A percentile compares a stretch with the other conserved stretches of the same genome.
Evolutionary conservation across 306 rosid species (phyloP).

Genomic region (Canavalia ensiformis): DNA sequence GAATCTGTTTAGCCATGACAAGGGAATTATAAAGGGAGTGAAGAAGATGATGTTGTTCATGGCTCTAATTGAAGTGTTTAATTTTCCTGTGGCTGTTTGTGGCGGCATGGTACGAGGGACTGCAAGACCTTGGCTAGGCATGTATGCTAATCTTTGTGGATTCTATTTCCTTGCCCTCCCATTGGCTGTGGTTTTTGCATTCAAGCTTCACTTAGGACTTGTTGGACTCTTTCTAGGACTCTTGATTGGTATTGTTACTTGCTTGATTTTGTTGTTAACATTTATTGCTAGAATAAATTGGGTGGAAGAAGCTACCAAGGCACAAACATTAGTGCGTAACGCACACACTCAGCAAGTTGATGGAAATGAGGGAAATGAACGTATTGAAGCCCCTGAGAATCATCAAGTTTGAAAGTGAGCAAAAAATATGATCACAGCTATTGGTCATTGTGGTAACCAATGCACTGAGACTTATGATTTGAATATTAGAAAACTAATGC

Average conservation of each 20-base stretch:
- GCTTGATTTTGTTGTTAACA: conserved; percentile 57
- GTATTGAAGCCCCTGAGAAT: conserved; percentile 20
- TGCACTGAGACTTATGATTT: not conserved
- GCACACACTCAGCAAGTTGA: conserved; percentile 2
- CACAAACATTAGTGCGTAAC: conserved; percentile 48
- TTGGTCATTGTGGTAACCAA: not conserved
- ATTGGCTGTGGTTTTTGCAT: conserved; percentile 61
- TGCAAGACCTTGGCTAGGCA: conserved; percentile 67
- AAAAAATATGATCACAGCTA: not conserved
- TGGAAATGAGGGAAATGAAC: conserved; percentile 40
- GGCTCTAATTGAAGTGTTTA: conserved; percentile 70
- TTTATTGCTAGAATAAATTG: conserved; percentile 69
- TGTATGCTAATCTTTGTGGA: conserved; percentile 73
- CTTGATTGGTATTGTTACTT: conserved; percentile 55
- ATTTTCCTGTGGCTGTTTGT: conserved; percentile 66
- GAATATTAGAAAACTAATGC: not conserved
- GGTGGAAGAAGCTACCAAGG: conserved; percentile 68
- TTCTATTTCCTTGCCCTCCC: conserved; percentile 76
- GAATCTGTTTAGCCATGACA: conserved; percentile 61
- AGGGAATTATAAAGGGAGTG: conserved; percentile 59
- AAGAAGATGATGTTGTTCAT: conserved; percentile 68
- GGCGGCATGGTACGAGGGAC: conserved; percentile 77
- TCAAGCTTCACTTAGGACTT: conserved; percentile 66
- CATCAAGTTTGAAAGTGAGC: not conserved
- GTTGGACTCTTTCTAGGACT: conserved; percentile 67